Conservation (phyloP, 371 early-diverging fungal species). For the Mucor ambiguus region DNA sequence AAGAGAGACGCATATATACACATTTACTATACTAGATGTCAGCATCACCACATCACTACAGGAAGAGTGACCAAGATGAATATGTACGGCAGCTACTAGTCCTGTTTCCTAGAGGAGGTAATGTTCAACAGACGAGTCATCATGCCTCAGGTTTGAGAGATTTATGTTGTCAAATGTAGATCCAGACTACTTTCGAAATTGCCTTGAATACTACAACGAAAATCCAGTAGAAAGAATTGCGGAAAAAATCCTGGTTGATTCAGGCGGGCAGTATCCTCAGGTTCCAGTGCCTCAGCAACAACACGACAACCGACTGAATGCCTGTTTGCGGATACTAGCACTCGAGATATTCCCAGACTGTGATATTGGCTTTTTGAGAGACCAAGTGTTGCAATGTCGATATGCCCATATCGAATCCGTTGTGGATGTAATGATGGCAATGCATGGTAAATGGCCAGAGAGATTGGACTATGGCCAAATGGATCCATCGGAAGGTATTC, state of each 20-base stretch:
- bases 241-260: conserved; percentile 40
- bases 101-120: conserved; percentile 46
- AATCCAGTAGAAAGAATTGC: conserved; percentile 47
- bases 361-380: conserved; percentile 43
- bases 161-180: conserved; percentile 22
- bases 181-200: conserved; percentile 48
- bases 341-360: conserved; percentile 58
- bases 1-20: too few species aligned
- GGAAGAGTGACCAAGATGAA: neutral
- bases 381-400: conserved; percentile 23
- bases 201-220: conserved; percentile 40
- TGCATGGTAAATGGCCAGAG: conserved; percentile 28
- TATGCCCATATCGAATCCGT: conserved; percentile 46
- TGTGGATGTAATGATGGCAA: conserved; percentile 27
- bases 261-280: conserved; percentile 45
- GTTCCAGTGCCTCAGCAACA: conserved; percentile 13
- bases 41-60: neutral
- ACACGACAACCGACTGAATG: conserved; percentile 29
- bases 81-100: conserved; percentile 26
- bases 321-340: conserved; percentile 39
- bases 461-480: conserved; percentile 40
- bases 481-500: conserved; percentile 37
- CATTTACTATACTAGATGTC: neutral
- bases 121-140: neutral
- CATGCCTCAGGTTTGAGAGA: neutral